These are phyloP conservation scores for Phytophthora cactorum DNA, from an alignment of 352 stramenopile species.

Conservation along the genomic window DNA sequence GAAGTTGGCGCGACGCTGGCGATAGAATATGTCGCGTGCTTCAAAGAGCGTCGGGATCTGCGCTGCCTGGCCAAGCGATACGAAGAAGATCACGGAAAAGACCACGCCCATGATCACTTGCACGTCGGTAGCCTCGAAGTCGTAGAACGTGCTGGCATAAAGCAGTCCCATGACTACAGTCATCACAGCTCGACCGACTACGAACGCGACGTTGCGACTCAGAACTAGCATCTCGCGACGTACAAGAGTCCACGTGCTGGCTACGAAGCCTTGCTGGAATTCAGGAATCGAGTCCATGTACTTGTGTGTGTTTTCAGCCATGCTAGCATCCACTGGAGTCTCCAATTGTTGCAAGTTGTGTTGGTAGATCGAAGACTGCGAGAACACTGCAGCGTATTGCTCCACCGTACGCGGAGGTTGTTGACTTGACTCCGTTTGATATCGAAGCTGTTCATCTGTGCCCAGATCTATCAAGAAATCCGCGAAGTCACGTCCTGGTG, in stretches of 20 bases:
- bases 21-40: conserved; percentile 60
- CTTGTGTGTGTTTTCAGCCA: conserved; percentile 49
- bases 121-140: conserved; percentile 35
- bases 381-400: conserved; percentile 45
- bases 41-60: conserved; percentile 83
- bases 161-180: conserved; percentile 52
- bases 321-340: conserved; percentile 16
- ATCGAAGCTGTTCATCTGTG: conserved; percentile 46
- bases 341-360: conserved; percentile 24
- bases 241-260: conserved; percentile 39
- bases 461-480: conserved; percentile 58
- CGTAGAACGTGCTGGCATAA: conserved; percentile 44
- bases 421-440: conserved; percentile 25
- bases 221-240: conserved; percentile 50
- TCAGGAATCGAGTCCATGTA: conserved; percentile 75
- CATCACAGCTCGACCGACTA: conserved; percentile 51
- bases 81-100: conserved; percentile 83
- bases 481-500: conserved; percentile 44
- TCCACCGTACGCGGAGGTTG: conserved; percentile 22
- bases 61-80: conserved; percentile 69
- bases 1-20: conserved; percentile 49
- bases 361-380: conserved; percentile 28
- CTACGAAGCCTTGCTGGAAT: conserved; percentile 41
- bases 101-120: conserved; percentile 75
- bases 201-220: conserved; percentile 39